Evolutionary conservation across 208 protist genomes (phyloP).

Genomic region (Naegleria lovaniensis): DNA sequence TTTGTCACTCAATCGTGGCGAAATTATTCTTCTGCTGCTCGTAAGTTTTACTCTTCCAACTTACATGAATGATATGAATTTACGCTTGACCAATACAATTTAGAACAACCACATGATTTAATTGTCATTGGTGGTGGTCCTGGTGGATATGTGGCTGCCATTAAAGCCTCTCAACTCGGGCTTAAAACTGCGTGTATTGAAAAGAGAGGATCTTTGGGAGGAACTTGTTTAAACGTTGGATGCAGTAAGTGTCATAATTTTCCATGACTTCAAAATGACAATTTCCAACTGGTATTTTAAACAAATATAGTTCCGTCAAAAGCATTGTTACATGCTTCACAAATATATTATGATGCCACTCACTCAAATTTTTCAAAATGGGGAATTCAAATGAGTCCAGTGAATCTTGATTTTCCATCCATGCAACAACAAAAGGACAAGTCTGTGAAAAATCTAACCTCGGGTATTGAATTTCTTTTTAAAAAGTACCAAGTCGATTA

Average conservation of each 20-base stretch:
- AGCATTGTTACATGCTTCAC: conserved; percentile 94
- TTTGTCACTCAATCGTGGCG: too few species aligned
- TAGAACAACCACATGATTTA: conserved; percentile 61
- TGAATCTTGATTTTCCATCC: conserved; percentile 71
- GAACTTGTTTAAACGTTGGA: conserved; percentile 98
- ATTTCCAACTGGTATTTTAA: too few species aligned
- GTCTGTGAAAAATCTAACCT: conserved; percentile 82
- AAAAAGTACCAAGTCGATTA: conserved; percentile 98
- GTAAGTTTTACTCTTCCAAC: too few species aligned
- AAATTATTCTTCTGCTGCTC: too few species aligned
- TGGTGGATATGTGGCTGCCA: conserved; percentile 98
- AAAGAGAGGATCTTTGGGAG: conserved; percentile 91
- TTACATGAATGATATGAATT: too few species aligned
- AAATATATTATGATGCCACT: conserved; percentile 91
- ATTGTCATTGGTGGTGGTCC: conserved; percentile 97
- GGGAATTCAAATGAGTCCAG: conserved; percentile 53
- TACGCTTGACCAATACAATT: too few species aligned
- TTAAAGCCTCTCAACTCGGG: conserved; percentile 98
- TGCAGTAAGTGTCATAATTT: background rate
- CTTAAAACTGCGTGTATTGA: conserved; percentile 97
- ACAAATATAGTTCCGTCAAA: conserved; percentile 99
- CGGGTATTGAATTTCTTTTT: conserved; percentile 94
- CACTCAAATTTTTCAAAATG: conserved; percentile 77
- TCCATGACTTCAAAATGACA: background rate
- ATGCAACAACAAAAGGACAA: conserved; percentile 94